Percentiles rank a stretch among this genome's conserved stretches.
phyloP scores from a whole-genome alignment of 176 grass and related monocot species.

The Phragmites australis region DNA sequence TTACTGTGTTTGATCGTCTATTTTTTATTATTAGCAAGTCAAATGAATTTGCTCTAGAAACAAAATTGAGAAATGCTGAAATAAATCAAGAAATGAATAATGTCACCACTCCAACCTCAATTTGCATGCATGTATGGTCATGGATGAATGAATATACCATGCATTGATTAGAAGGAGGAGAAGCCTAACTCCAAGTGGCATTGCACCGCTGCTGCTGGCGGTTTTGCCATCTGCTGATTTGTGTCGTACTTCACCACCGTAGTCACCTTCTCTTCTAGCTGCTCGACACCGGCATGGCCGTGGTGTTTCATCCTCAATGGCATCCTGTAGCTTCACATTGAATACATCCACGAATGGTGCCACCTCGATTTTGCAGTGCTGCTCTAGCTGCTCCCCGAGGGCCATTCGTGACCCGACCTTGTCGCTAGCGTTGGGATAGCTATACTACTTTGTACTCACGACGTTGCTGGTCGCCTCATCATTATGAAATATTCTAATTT shows the following conservation, averaged over 20 bases:
- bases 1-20: background rate
- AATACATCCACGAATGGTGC: background rate
- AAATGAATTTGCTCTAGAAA: background rate
- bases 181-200: conserved; percentile 48
- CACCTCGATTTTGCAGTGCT: conserved; percentile 29
- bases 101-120: background rate
- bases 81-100: background rate
- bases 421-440: background rate
- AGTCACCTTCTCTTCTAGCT: background rate
- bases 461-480: conserved; percentile 20
- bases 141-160: conserved; percentile 15
- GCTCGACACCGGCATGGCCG: background rate
- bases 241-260: background rate
- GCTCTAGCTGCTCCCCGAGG: conserved; percentile 25
- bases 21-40: background rate
- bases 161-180: conserved; percentile 35
- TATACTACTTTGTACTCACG: background rate
- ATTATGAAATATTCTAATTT: too few relatives aligned
- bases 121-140: background rate
- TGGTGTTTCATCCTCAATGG: background rate
- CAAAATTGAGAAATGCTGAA: background rate
- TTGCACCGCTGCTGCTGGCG: background rate
- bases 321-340: conserved; percentile 25
- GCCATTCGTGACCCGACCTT: background rate
- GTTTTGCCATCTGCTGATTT: background rate